Conservation (phyloP, 139 green algal species). For the Pseudopediastrum boryanum region DNA sequence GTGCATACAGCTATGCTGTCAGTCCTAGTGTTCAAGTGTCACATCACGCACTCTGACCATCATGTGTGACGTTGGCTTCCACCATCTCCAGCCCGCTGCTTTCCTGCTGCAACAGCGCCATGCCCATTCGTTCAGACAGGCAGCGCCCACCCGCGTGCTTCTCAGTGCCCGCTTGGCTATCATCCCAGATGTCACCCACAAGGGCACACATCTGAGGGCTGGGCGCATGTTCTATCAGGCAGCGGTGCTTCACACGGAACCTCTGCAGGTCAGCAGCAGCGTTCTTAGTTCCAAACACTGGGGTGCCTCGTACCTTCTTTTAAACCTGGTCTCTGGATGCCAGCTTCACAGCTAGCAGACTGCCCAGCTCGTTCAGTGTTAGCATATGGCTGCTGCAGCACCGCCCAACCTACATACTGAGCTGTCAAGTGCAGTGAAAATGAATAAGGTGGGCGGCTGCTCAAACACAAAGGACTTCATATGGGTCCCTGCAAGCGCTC, state of each 20-base stretch:
- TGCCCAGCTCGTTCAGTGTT: neutral
- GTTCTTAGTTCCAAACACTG: neutral
- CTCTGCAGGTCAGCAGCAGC: constrained; percentile 31
- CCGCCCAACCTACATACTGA: too few species aligned
- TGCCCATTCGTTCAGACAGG: constrained; percentile 36
- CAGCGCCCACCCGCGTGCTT: constrained; percentile 51
- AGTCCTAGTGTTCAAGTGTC: too few species aligned
- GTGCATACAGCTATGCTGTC: too few species aligned
- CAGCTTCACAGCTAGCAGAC: neutral
- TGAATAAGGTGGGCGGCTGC: too few species aligned
- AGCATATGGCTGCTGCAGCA: too few species aligned
- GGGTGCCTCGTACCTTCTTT: neutral
- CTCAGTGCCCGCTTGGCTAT: constrained; percentile 45
- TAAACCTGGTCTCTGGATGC: neutral
- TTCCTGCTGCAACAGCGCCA: constrained; percentile 13
- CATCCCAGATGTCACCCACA: constrained; percentile 71
- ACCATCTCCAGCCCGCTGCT: constrained; percentile 43
- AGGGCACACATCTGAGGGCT: constrained; percentile 71
- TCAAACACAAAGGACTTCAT: too few species aligned
- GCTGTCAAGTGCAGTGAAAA: too few species aligned
- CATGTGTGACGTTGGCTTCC: constrained; percentile 26
- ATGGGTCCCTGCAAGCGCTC: too few species aligned
- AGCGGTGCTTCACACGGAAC: constrained; percentile 50
- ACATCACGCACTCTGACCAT: constrained; percentile 15
- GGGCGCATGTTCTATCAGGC: constrained; percentile 75